Evolutionary conservation across 2,329 filamentous ascomycete species (phyloP), one percentile per base, ranked within the genome.

Genomic region (Emydomyces testavorans): DNA sequence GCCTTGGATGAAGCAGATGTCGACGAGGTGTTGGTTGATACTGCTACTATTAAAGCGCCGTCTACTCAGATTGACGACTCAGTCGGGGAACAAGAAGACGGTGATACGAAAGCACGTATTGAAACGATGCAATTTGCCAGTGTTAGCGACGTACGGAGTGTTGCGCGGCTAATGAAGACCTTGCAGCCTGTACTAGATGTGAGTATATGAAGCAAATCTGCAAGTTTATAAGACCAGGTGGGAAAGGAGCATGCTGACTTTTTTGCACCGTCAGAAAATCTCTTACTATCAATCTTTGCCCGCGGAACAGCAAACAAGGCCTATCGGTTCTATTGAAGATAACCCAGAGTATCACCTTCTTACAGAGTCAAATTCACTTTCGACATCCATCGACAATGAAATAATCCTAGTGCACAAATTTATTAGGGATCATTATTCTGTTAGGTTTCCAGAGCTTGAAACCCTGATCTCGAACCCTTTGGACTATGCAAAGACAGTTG

Each of bases 391-490:
- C 56, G 89, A 94, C 57, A 86, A 85, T 61, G 90, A 96, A 65
- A 85, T 96, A 38, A 84, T 85, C 28, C 77, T 92, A 6, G 85
- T 96, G 18, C 92, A 98, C 73, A 98, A 98, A 68, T 93, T 87
- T 65, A 87, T 95, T 51, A 80, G 90, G 60, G 92, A 98, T 60
- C 87, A 95, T 67, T 98, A 98, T 69, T 94, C 89, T 7, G 76
- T 84, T 15, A 80, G 90, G 52, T 98, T 96, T 60, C 90, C 92
- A 0, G 90, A 95, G 66, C 77, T 98, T 34, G 92, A 98, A 65
- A 79, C 77, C 15, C 77, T 98, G 28, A 83, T 98, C 51, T 87
- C 85, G 49, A 94, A 90, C 58, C 88, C 92, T 1, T 75, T 96
- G 43, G 87, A 95, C 62, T 98, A 95, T 68, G 88, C 90, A 23